Evolutionary conservation across 2,329 filamentous ascomycete genomes (phyloP).

Genomic region (Calonectria leucothoes): DNA sequence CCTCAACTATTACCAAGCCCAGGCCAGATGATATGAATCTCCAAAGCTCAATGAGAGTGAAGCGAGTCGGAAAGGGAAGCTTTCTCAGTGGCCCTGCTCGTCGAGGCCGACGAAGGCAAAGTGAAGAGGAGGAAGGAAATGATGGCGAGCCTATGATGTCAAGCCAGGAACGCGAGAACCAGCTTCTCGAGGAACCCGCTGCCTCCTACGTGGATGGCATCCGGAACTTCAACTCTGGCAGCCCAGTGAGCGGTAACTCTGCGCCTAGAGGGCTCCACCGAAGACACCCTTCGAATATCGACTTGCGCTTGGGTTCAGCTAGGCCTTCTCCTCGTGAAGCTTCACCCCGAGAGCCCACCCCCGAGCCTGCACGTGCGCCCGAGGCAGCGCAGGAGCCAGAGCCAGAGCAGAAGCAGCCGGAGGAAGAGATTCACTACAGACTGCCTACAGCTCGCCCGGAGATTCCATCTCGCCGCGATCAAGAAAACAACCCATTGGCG

Average conservation of each 20-base stretch:
- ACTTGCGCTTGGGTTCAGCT: constrained; percentile 47
- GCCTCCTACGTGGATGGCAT: constrained; percentile 57
- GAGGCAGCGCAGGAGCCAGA: constrained; percentile 24
- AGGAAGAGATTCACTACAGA: constrained; percentile 62
- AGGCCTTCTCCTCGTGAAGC: constrained; percentile 46
- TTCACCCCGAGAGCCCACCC: not conserved
- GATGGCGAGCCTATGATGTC: constrained; percentile 55
- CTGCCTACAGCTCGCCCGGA: constrained; percentile 55
- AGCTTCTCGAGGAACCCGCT: constrained; percentile 52
- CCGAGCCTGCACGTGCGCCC: constrained; percentile 19
- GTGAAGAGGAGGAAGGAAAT: constrained; percentile 62
- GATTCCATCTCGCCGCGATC: constrained; percentile 75
- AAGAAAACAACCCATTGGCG: constrained; percentile 85
- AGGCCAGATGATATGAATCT: constrained; percentile 70
- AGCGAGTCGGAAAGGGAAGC: constrained; percentile 81
- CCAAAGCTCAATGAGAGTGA: constrained; percentile 82
- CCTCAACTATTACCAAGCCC: constrained; percentile 61
- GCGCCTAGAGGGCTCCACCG: constrained; percentile 56
- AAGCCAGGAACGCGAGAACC: constrained; percentile 56
- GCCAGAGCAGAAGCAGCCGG: constrained; percentile 44
- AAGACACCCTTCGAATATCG: constrained; percentile 52
- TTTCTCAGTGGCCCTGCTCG: constrained; percentile 85
- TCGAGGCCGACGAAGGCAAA: constrained; percentile 70
- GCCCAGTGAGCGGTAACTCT: constrained; percentile 64
- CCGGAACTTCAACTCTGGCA: constrained; percentile 67